Evolutionary conservation across 1,284 basidiomycete species (phyloP).

Genomic region (Trichosporon asahii): DNA sequence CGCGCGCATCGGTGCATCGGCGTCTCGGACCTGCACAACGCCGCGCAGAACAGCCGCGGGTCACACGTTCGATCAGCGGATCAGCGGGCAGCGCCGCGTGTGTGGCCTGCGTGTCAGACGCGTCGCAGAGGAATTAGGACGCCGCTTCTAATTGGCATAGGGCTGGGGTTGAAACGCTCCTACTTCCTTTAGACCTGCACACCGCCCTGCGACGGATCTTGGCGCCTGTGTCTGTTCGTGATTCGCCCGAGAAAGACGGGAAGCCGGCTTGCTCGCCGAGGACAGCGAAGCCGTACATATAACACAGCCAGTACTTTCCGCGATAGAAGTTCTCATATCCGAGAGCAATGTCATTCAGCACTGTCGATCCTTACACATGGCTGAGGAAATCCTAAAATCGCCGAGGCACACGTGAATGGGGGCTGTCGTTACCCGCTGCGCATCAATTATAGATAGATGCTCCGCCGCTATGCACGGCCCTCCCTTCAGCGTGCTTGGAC

Average conservation of each 20-base stretch:
- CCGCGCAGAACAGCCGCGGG: background rate
- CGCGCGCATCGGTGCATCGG: too few relatives aligned
- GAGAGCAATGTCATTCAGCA: too few relatives aligned
- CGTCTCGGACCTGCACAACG: too few relatives aligned
- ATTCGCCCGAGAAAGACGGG: too few relatives aligned
- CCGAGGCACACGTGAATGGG: too few relatives aligned
- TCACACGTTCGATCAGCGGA: background rate
- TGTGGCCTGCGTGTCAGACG: background rate
- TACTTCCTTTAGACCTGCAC: background rate
- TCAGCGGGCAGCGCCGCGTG: background rate
- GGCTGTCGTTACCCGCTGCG: too few relatives aligned
- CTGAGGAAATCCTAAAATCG: too few relatives aligned
- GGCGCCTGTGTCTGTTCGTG: background rate
- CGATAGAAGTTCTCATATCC: too few relatives aligned
- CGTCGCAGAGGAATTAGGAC: background rate
- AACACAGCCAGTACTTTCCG: too few relatives aligned
- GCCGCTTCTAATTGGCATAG: background rate
- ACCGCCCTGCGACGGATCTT: background rate
- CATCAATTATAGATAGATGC: background rate
- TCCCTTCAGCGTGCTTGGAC: background rate
- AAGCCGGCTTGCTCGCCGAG: too few relatives aligned
- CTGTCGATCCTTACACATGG: too few relatives aligned
- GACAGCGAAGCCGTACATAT: too few relatives aligned
- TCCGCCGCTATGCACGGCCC: background rate
- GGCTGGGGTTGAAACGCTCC: background rate